Evolutionary conservation across 192 early-diverging fungal genomes (phyloP).

Genomic region (Diversispora eburnea): DNA sequence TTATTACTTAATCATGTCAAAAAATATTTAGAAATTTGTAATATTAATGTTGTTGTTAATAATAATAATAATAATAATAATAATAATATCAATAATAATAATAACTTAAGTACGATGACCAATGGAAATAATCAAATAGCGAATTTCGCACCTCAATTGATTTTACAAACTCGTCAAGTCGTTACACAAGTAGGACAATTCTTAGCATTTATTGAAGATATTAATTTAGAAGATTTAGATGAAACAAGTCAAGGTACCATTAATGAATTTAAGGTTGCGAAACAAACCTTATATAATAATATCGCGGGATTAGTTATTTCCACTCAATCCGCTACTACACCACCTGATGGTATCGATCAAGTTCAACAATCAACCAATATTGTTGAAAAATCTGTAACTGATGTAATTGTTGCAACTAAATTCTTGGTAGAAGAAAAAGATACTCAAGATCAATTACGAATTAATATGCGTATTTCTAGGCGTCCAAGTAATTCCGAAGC

Average conservation of each 20-base stretch:
- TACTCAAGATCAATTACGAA: conserved; percentile 37
- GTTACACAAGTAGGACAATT: conserved; percentile 36
- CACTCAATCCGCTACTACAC: conserved; percentile 53
- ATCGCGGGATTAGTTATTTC: conserved; percentile 59
- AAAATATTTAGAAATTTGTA: conserved; percentile 31
- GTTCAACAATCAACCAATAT: conserved; percentile 47
- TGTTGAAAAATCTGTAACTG: conserved; percentile 54
- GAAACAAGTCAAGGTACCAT: conserved; percentile 17
- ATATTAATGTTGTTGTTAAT: not conserved
- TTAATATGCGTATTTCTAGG: conserved; percentile 28
- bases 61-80: not conserved
- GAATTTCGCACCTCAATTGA: conserved; percentile 33
- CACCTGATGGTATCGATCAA: conserved; percentile 50
- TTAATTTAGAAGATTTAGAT: conserved; percentile 33
- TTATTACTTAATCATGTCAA: conserved; percentile 30
- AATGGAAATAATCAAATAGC: not conserved
- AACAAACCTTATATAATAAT: conserved; percentile 62
- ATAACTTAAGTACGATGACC: too few relatives aligned
- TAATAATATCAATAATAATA: too few relatives aligned
- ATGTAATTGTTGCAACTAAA: conserved; percentile 48
- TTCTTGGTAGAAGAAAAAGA: conserved; percentile 53
- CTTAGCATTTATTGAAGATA: conserved; percentile 38
- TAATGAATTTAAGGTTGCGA: conserved; percentile 57
- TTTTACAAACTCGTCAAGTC: conserved; percentile 37
- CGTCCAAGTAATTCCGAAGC: conserved; percentile 25